A percentile compares a stretch with the other conserved stretches of the same genome.
Conservation (phyloP, 2,329 filamentous ascomycete species). For the Scedosporium minutisporum region DNA sequence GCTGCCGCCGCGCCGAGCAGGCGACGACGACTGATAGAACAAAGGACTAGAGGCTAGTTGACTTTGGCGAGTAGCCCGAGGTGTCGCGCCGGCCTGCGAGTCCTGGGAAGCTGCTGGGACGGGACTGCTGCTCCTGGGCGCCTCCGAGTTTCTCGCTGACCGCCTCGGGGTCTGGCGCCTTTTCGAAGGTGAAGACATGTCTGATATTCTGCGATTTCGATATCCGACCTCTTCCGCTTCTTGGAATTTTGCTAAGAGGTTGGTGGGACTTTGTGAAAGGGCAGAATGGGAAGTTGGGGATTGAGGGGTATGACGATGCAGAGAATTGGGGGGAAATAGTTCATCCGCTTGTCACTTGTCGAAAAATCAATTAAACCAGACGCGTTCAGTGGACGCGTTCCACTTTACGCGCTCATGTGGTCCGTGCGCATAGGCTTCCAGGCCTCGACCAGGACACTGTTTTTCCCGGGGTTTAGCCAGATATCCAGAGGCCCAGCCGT, state of each 20-base stretch:
- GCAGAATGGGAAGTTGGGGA: not conserved
- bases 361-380: slow-evolving; percentile 10
- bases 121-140: slow-evolving; percentile 36
- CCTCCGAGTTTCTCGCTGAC: slow-evolving; percentile 16
- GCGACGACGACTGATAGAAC: slow-evolving; percentile 53
- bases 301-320: not conserved
- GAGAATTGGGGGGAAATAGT: not conserved
- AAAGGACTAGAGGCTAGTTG: slow-evolving; percentile 69
- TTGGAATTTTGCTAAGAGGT: not conserved
- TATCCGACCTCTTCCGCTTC: not conserved
- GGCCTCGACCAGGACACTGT: not conserved
- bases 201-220: slow-evolving; percentile 8
- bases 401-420: slow-evolving; percentile 12
- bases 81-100: slow-evolving; percentile 27
- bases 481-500: not conserved
- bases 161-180: slow-evolving; percentile 35
- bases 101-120: slow-evolving; percentile 16
- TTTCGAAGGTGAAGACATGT: slow-evolving; percentile 34
- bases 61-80: slow-evolving; percentile 34
- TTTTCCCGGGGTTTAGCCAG: not conserved
- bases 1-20: slow-evolving; percentile 18
- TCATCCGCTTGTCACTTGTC: not conserved
- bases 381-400: slow-evolving; percentile 11
- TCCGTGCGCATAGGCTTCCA: slow-evolving; percentile 4
- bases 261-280: not conserved